phyloP scores from a whole-genome alignment of 345 rosid species.

The Salix arbutifolia region DNA sequence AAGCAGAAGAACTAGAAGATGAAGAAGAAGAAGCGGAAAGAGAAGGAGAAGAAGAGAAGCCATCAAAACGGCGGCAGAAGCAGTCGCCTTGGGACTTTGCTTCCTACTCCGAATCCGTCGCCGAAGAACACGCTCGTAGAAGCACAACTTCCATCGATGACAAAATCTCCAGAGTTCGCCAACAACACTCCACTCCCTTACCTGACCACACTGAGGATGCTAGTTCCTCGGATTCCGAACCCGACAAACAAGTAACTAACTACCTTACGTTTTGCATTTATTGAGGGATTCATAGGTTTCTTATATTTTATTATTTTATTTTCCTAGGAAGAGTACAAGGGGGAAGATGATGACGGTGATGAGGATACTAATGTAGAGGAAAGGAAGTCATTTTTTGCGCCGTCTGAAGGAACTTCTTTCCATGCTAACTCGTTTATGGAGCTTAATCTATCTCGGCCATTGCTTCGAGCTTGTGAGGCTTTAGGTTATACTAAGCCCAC shows the following conservation, averaged over 20 bases:
- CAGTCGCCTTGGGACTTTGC: slow-evolving; percentile 96
- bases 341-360: slow-evolving; percentile 54
- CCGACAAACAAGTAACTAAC: slow-evolving; percentile 52
- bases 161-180: slow-evolving; percentile 67
- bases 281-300: neutral
- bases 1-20: slow-evolving; percentile 7
- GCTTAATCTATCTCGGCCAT: slow-evolving; percentile 77
- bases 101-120: slow-evolving; percentile 70
- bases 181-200: slow-evolving; percentile 37
- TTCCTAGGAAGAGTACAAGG: slow-evolving; percentile 60
- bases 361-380: slow-evolving; percentile 31
- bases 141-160: slow-evolving; percentile 83
- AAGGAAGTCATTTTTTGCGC: slow-evolving; percentile 58
- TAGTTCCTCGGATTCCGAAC: slow-evolving; percentile 44
- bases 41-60: slow-evolving; percentile 23
- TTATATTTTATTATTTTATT: neutral
- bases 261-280: neutral
- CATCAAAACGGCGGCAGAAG: slow-evolving; percentile 10
- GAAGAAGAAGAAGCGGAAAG: slow-evolving; percentile 22
- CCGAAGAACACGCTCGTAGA: slow-evolving; percentile 88
- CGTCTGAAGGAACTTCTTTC: slow-evolving; percentile 69
- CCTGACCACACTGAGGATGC: slow-evolving; percentile 17
- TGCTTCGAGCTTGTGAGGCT: slow-evolving; percentile 89
- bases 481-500: slow-evolving; percentile 90
- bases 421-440: slow-evolving; percentile 83